Percentiles rank a stretch among this genome's conserved stretches.
Evolutionary conservation across 352 stramenopile genomes (phyloP).

Genomic region (Globisporangium nodosum): DNA sequence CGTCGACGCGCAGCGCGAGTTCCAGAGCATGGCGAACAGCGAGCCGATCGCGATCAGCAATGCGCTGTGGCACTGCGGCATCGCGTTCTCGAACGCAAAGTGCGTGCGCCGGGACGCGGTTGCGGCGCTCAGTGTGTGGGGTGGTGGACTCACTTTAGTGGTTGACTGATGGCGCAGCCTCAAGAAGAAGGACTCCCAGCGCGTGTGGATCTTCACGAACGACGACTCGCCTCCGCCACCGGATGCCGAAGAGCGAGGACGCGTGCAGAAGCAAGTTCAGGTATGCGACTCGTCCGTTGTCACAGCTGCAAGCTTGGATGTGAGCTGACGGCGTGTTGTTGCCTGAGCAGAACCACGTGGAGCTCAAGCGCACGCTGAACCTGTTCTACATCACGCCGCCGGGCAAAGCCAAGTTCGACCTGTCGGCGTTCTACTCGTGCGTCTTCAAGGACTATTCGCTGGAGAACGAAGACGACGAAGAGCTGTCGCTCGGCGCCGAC

Average conservation of each 20-base stretch:
- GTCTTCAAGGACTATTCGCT: constrained; percentile 62
- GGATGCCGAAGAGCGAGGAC: constrained; percentile 53
- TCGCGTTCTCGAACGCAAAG: constrained; percentile 78
- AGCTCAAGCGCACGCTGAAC: constrained; percentile 70
- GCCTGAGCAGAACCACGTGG: constrained; percentile 53
- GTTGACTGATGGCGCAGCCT: constrained; percentile 25
- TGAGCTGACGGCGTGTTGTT: background rate
- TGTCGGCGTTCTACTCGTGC: constrained; percentile 55
- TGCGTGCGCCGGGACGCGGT: constrained; percentile 13
- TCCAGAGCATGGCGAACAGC: constrained; percentile 51
- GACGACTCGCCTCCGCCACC: constrained; percentile 45
- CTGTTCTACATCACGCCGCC: constrained; percentile 73
- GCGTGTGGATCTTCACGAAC: constrained; percentile 86
- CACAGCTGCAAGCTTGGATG: too few relatives aligned
- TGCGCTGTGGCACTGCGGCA: constrained; percentile 75
- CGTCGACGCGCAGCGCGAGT: constrained; percentile 33
- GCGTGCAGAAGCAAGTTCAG: constrained; percentile 75
- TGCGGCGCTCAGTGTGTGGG: background rate
- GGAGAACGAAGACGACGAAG: constrained; percentile 16
- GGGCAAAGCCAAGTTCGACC: constrained; percentile 43
- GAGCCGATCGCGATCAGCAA: constrained; percentile 75
- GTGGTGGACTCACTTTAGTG: background rate
- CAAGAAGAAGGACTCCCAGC: constrained; percentile 83
- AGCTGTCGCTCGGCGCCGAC: constrained; percentile 16
- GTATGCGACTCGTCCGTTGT: constrained; percentile 6